Evolutionary conservation across 1,139 yeast genomes (phyloP).

Genomic region (Nakaseomyces kungkrabaensis): DNA sequence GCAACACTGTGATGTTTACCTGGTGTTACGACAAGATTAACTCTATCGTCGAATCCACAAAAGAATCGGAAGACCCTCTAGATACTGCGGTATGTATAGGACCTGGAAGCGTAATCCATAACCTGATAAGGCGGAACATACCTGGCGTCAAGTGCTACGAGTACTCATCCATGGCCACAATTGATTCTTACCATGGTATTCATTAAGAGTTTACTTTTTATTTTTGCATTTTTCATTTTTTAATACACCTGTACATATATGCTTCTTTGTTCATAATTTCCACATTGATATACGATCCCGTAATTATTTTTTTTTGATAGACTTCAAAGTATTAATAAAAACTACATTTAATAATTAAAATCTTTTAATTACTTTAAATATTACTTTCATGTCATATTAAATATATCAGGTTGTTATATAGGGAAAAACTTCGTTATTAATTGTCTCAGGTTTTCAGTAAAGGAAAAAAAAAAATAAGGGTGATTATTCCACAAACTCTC

Average conservation of each 20-base stretch:
- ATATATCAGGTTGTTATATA: too few relatives aligned
- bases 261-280: too few relatives aligned
- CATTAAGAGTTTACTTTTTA: background rate
- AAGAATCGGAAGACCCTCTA: slow-evolving; percentile 7
- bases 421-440: too few relatives aligned
- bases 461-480: background rate
- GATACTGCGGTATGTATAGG: slow-evolving; percentile 24
- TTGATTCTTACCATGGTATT: slow-evolving; percentile 12
- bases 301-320: too few relatives aligned
- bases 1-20: slow-evolving; percentile 28
- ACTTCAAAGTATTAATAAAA: too few relatives aligned
- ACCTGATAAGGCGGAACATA: slow-evolving; percentile 23
- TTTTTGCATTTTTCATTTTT: too few relatives aligned
- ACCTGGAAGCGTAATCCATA: slow-evolving; percentile 25
- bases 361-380: too few relatives aligned
- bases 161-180: slow-evolving; percentile 21
- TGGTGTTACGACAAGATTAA: slow-evolving; percentile 26
- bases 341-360: too few relatives aligned
- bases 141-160: slow-evolving; percentile 15
- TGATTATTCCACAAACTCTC: slow-evolving; percentile 9
- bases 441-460: background rate
- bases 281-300: too few relatives aligned
- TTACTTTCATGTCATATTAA: too few relatives aligned
- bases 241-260: too few relatives aligned
- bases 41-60: slow-evolving; percentile 4